A percentile compares a stretch with the other conserved stretches of the same genome.
Evolutionary conservation across 2,329 filamentous ascomycete genomes (phyloP).

Genomic region (Cladophialophora psammophila): DNA sequence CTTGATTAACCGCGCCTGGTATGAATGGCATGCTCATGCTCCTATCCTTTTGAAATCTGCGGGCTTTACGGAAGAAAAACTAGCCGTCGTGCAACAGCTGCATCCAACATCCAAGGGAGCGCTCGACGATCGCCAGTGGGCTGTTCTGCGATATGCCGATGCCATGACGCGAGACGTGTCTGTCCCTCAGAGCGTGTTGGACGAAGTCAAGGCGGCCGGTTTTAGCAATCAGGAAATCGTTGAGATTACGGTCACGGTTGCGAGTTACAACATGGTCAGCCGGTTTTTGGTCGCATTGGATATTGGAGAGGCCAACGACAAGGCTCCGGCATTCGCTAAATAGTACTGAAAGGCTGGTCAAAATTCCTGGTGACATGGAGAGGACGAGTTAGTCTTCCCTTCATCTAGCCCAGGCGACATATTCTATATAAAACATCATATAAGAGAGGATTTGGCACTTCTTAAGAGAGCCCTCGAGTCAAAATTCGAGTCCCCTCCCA

Average conservation of each 20-base stretch:
- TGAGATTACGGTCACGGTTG: conserved; percentile 83
- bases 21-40: conserved; percentile 82
- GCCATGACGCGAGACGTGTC: conserved; percentile 80
- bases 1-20: conserved; percentile 80
- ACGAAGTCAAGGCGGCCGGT: conserved; percentile 59
- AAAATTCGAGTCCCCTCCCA: not conserved
- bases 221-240: conserved; percentile 79
- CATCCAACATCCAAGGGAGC: conserved; percentile 48
- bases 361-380: not conserved
- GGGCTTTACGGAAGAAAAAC: conserved; percentile 61
- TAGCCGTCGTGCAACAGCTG: conserved; percentile 56
- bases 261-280: conserved; percentile 88
- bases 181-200: conserved; percentile 74
- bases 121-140: conserved; percentile 60
- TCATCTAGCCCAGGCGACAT: not conserved
- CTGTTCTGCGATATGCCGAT: conserved; percentile 76
- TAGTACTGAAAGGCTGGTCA: not conserved
- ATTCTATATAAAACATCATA: not conserved
- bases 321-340: conserved; percentile 35
- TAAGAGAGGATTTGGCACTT: not conserved
- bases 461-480: not conserved
- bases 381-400: not conserved
- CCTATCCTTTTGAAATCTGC: conserved; percentile 70
- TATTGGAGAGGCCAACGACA: conserved; percentile 58
- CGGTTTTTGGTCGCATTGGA: conserved; percentile 84